These are phyloP conservation scores for Fomitopsis serialis DNA, from an alignment of 768 basidiomycete genomes.

Conservation along the genomic window DNA sequence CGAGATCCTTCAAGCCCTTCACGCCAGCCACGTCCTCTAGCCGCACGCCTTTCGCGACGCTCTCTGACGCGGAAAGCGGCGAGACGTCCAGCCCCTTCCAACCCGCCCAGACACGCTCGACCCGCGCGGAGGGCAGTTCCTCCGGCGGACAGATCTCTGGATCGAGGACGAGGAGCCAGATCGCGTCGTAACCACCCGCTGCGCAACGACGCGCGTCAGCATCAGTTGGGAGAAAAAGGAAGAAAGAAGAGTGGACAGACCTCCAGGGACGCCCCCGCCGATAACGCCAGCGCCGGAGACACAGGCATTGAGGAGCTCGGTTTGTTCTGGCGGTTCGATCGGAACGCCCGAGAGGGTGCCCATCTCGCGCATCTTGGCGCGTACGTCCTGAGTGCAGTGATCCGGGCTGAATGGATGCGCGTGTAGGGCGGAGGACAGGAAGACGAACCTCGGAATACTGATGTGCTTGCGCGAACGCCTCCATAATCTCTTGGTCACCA, in stretches of 20 bases:
- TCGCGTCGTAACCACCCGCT: conserved; percentile 98
- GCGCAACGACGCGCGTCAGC: not conserved
- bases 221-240: not conserved
- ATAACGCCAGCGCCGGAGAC: conserved; percentile 77
- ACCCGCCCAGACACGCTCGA: conserved; percentile 64
- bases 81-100: conserved; percentile 64
- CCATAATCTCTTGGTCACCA: conserved; percentile 39
- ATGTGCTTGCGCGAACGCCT: conserved; percentile 55
- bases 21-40: conserved; percentile 57
- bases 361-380: conserved; percentile 80
- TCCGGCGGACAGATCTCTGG: conserved; percentile 38
- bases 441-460: conserved; percentile 48
- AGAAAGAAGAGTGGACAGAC: conserved; percentile 38
- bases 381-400: conserved; percentile 51
- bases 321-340: conserved; percentile 90
- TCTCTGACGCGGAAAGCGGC: conserved; percentile 68
- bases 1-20: conserved; percentile 41
- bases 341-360: conserved; percentile 70
- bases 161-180: conserved; percentile 86
- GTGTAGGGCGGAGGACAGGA: not conserved
- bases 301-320: conserved; percentile 74
- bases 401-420: too few species aligned
- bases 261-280: conserved; percentile 95
- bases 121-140: conserved; percentile 43
- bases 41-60: conserved; percentile 56